Base-by-base conservation (phyloP, 768 basidiomycete species). In the Pleurotus platypus region DNA sequence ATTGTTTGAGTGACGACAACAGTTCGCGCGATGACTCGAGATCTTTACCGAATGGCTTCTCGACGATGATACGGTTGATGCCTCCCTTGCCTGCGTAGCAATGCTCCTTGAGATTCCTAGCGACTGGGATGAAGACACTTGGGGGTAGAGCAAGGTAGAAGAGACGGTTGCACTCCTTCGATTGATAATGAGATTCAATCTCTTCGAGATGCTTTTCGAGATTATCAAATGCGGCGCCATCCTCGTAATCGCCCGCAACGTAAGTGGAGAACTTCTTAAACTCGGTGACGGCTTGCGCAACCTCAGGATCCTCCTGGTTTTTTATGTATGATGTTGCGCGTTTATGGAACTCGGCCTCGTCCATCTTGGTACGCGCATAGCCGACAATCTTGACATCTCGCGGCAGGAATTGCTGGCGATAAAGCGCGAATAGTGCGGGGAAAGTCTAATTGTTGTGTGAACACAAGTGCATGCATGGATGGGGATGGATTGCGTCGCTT, bases 21-120 rank as follows among this genome's bases (percentile, higher is more conserved):
- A 99, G 86, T 59, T 83, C 80, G 49, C 89, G 82, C 56, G 89
- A 91, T 7, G 90, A 92, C 0, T 91, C 84, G 60, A 91, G 82
- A 65, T 99, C 96, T 70, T 94, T 97, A 37, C 96, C 96, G 68
- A 99, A 99, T 1, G 96, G 96, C 74, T 99, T 99, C 76, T 99
- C 96, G 63, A 99, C 88, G 67, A 99, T 93, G 71, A 99, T 86
- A 55, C 96, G 86, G 74, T 93, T 95, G 69, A 86, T 70, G 18
- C 93, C 94, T 30, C 75, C 79, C 30, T 73, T 78, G 22, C 80
- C 62, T 45, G 78, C 68, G 70, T 98, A 95, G 72, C 88, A 91
- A 67, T 88, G 81, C 64, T 87, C 84, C 71, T 87, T 94, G 63
- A 95, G 72, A 64, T 92, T 86, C 69, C 82, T 81, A 27, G 92